These are phyloP conservation scores for Nitzschia palea DNA, from an alignment of 108 stramenopile genomes.

Conservation along the genomic window DNA sequence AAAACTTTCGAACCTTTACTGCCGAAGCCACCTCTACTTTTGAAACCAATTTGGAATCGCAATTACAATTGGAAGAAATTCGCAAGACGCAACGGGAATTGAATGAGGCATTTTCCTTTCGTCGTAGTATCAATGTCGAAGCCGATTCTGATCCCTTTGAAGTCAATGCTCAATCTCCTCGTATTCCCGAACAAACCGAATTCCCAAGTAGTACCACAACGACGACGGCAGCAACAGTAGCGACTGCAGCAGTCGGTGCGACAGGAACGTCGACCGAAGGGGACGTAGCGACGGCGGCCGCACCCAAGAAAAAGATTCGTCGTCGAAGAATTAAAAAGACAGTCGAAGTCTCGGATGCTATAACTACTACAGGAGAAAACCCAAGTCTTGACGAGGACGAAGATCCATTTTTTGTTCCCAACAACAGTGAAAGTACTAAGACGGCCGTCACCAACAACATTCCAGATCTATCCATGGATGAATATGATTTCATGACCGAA, in stretches of 20 bases:
- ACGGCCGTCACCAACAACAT: constrained; percentile 11
- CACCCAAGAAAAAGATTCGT: constrained; percentile 29
- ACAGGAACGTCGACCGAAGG: constrained; percentile 9
- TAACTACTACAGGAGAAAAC: no score
- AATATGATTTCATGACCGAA: neutral
- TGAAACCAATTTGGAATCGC: constrained; percentile 80
- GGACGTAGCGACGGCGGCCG: constrained; percentile 7
- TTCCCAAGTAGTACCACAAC: neutral
- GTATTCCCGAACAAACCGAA: neutral
- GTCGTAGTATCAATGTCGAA: constrained; percentile 87
- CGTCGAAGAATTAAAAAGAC: constrained; percentile 19
- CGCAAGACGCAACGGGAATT: constrained; percentile 79
- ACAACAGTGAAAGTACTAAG: neutral
- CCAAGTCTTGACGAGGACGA: constrained; percentile 22
- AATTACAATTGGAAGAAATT: constrained; percentile 82
- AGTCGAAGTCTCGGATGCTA: constrained; percentile 27
- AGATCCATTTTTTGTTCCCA: constrained; percentile 12
- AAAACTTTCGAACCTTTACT: constrained; percentile 71
- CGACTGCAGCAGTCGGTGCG: constrained; percentile 22
- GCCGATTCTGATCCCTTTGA: constrained; percentile 50
- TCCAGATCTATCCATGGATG: constrained; percentile 33
- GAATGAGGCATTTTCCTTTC: constrained; percentile 83
- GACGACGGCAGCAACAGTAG: constrained; percentile 1
- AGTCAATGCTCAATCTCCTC: constrained; percentile 29
- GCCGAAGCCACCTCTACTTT: constrained; percentile 70